These are phyloP conservation scores for Clitopilus passeckerianus DNA, from an alignment of 768 basidiomycete species.

Conservation along the genomic window DNA sequence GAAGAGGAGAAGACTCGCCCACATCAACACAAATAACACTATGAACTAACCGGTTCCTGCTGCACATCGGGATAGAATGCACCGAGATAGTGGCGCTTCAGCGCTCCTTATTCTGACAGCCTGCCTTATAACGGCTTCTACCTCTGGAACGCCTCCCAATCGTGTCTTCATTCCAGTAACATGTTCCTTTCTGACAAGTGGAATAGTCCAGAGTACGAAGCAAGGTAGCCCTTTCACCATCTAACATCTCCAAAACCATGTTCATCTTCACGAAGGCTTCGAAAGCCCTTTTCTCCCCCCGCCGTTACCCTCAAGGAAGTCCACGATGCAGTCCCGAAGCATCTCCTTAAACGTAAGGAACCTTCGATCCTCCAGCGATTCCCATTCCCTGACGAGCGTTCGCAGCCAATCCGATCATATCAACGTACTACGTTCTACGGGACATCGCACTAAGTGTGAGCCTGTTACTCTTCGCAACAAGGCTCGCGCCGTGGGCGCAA, in stretches of 20 bases:
- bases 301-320: constrained; percentile 46
- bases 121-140: too few species aligned
- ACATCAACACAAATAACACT: too few species aligned
- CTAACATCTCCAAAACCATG: not conserved
- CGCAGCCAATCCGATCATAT: constrained; percentile 30
- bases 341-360: constrained; percentile 36
- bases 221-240: constrained; percentile 19
- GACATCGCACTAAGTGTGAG: constrained; percentile 36
- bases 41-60: too few species aligned
- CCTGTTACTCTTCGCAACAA: constrained; percentile 38
- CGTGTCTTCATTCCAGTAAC: not conserved
- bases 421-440: constrained; percentile 37
- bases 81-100: not conserved
- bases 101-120: not conserved
- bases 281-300: constrained; percentile 44
- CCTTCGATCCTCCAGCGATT: not conserved
- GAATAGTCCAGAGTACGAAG: constrained; percentile 37
- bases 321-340: constrained; percentile 51
- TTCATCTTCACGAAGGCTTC: constrained; percentile 21
- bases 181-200: constrained; percentile 20
- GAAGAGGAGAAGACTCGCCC: too few species aligned
- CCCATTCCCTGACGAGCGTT: not conserved
- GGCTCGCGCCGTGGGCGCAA: constrained; percentile 34
- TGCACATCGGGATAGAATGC: not conserved
- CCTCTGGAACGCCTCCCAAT: not conserved